Evolutionary conservation across 441 rosid species (phyloP).

Genomic region (Aleurites moluccanus): DNA sequence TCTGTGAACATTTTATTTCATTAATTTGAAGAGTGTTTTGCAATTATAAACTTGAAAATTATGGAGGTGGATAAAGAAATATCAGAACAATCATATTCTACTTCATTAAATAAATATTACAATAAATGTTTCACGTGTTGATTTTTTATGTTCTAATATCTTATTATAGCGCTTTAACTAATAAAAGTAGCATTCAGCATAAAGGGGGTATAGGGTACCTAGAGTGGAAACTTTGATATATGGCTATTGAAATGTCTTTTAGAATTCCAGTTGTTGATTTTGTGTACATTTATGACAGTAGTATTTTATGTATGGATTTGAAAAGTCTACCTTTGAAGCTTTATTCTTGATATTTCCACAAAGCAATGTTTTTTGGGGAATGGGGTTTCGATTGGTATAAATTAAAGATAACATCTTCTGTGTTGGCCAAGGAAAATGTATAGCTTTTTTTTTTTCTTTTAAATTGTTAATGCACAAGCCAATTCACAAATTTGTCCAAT

Average conservation of each 20-base stretch:
- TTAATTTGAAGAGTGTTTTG: background rate
- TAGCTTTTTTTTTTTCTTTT: background rate
- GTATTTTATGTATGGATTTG: background rate
- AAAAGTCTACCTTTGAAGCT: background rate
- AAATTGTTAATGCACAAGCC: background rate
- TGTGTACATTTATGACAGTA: background rate
- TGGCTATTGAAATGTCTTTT: background rate
- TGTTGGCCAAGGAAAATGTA: background rate
- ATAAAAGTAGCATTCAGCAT: background rate
- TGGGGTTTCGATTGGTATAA: background rate
- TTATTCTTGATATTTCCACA: conserved; percentile 1
- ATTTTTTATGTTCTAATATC: background rate
- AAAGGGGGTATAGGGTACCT: background rate
- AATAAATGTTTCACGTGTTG: background rate
- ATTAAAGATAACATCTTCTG: background rate
- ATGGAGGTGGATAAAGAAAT: background rate
- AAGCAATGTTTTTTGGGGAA: background rate
- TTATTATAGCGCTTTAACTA: background rate
- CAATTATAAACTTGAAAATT: background rate
- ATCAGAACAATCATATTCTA: background rate
- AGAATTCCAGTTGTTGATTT: background rate
- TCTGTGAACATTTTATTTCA: background rate
- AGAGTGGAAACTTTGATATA: background rate
- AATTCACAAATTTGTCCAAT: background rate
- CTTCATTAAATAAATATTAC: background rate